Percentiles rank a stretch among this genome's conserved stretches.
Conservation (phyloP, 257 asterid species). For the Nicotiana obtusifolia region DNA sequence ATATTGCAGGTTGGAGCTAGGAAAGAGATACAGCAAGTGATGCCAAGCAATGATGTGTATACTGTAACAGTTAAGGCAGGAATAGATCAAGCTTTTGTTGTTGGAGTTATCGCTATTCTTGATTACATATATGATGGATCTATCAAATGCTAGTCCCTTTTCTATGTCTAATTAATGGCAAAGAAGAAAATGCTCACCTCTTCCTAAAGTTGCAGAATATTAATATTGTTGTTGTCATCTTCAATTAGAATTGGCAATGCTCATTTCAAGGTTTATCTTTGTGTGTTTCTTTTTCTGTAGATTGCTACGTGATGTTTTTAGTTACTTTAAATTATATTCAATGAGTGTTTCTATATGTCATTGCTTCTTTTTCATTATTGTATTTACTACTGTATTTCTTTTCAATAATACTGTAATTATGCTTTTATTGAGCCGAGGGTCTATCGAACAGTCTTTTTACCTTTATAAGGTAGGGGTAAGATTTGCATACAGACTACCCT, state of each 20-base stretch:
- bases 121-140: slow-evolving; percentile 86
- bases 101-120: slow-evolving; percentile 80
- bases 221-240: neutral
- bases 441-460: too few relatives aligned
- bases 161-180: neutral
- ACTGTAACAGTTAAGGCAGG: slow-evolving; percentile 64
- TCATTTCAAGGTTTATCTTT: neutral
- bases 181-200: neutral
- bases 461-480: too few relatives aligned
- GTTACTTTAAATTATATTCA: neutral
- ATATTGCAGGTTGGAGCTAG: slow-evolving; percentile 52
- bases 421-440: too few relatives aligned
- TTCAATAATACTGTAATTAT: too few relatives aligned
- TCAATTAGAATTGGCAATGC: neutral
- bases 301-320: neutral
- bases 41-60: slow-evolving; percentile 57
- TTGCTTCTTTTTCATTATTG: too few relatives aligned
- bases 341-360: too few relatives aligned
- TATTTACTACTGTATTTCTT: too few relatives aligned
- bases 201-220: neutral
- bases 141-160: slow-evolving; percentile 42
- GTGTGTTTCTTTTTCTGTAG: neutral
- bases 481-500: too few relatives aligned
- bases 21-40: slow-evolving; percentile 38
- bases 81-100: slow-evolving; percentile 75